These are phyloP conservation scores for Verticillium nonalfalfae DNA, from an alignment of 2,329 filamentous ascomycete species.

Conservation along the genomic window DNA sequence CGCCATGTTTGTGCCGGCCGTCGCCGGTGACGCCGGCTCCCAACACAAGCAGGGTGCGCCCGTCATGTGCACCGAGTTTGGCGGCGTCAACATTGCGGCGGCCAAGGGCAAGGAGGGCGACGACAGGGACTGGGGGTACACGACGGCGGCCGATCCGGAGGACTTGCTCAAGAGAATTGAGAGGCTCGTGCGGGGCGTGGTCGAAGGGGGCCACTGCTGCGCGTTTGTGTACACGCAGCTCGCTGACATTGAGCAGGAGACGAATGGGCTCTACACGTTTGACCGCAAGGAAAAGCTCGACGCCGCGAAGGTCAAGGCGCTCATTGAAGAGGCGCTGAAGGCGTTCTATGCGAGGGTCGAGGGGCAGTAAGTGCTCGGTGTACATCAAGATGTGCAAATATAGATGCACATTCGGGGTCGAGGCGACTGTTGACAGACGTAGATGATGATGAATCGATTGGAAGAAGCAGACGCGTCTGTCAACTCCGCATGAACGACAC, in stretches of 20 bases:
- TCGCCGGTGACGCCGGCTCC: slow-evolving; percentile 38
- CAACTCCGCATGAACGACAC: too few species aligned
- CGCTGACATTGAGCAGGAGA: slow-evolving; percentile 61
- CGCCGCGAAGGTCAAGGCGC: slow-evolving; percentile 45
- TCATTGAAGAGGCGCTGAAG: slow-evolving; percentile 47
- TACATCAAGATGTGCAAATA: too few species aligned
- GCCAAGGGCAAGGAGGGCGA: slow-evolving; percentile 29
- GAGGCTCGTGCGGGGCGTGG: slow-evolving; percentile 51
- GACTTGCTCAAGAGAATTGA: slow-evolving; percentile 55
- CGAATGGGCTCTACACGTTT: slow-evolving; percentile 60
- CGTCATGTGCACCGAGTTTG: slow-evolving; percentile 62
- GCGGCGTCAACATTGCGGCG: slow-evolving; percentile 59
- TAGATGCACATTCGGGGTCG: too few species aligned
- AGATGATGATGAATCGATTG: too few species aligned
- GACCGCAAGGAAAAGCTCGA: slow-evolving; percentile 56
- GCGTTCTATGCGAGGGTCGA: slow-evolving; percentile 32
- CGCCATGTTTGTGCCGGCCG: slow-evolving; percentile 46
- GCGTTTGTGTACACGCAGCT: slow-evolving; percentile 63
- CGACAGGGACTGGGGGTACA: slow-evolving; percentile 60
- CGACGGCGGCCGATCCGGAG: slow-evolving; percentile 52
- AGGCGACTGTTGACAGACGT: too few species aligned
- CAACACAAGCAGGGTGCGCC: slow-evolving; percentile 48
- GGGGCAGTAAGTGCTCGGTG: not conserved
- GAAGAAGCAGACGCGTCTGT: too few species aligned
- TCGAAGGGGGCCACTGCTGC: slow-evolving; percentile 48